phyloP scores from a whole-genome alignment of 2,329 filamentous ascomycete genomes.

The Sordariomycetes sp. region DNA sequence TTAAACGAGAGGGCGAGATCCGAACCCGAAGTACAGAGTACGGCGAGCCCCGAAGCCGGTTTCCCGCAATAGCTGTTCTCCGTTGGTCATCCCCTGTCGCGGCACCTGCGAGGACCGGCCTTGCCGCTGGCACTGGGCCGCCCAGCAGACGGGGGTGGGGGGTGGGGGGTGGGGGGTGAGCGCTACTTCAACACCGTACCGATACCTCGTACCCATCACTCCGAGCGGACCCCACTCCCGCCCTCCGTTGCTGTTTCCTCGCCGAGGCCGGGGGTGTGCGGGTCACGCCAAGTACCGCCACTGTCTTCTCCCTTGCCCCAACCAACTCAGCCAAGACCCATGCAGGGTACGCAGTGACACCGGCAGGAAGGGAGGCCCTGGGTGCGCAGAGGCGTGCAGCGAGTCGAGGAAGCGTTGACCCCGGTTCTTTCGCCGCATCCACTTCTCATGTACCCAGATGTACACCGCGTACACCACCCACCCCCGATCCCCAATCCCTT shows the following conservation, averaged over 20 bases:
- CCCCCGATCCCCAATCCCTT: conserved; percentile 5
- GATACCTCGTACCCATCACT: background rate
- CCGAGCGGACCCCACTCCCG: background rate
- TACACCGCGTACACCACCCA: conserved; percentile 3
- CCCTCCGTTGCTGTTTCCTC: background rate
- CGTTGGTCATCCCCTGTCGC: background rate
- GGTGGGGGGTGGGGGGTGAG: background rate
- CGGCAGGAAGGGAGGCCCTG: background rate
- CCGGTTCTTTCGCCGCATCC: background rate
- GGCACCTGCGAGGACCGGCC: background rate
- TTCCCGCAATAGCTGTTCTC: background rate
- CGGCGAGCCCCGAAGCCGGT: background rate
- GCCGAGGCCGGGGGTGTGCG: background rate
- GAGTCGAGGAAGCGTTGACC: background rate
- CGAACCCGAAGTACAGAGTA: background rate
- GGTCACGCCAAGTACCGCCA: background rate
- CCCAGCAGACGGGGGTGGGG: background rate
- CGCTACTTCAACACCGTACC: background rate
- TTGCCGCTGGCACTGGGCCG: background rate
- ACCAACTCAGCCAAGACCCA: background rate
- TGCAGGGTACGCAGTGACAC: background rate
- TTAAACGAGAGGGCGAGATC: background rate
- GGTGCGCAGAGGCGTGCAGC: background rate
- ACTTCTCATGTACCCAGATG: background rate
- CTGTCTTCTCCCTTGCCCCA: background rate